phyloP scores from a whole-genome alignment of 306 rosid species.

The Ziziphus jujuba region DNA sequence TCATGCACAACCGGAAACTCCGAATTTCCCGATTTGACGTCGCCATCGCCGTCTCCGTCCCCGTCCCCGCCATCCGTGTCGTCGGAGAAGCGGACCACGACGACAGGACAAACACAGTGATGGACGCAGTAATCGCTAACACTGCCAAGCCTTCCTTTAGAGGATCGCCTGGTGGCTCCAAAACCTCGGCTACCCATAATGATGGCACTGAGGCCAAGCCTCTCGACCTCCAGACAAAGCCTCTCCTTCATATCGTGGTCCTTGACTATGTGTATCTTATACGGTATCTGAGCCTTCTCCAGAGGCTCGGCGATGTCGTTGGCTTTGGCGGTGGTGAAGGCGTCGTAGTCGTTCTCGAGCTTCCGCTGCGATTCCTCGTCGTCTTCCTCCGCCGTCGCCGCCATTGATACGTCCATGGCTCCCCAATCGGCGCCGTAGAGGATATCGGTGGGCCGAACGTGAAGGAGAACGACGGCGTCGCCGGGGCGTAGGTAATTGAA shows the following conservation, averaged over 20 bases:
- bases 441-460: constrained; percentile 74
- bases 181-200: constrained; percentile 82
- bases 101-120: constrained; percentile 77
- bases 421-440: constrained; percentile 96
- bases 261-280: constrained; percentile 72
- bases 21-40: background rate
- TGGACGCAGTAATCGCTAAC: constrained; percentile 79
- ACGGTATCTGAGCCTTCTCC: constrained; percentile 55
- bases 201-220: constrained; percentile 69
- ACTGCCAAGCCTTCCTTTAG: constrained; percentile 61
- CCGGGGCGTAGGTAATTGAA: constrained; percentile 80
- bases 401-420: constrained; percentile 56
- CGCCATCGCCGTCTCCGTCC: background rate
- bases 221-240: constrained; percentile 75
- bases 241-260: constrained; percentile 89
- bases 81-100: constrained; percentile 54
- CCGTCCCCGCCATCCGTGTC: constrained; percentile 12
- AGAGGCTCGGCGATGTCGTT: constrained; percentile 57
- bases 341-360: constrained; percentile 62
- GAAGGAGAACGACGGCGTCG: constrained; percentile 81
- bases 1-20: constrained; percentile 3
- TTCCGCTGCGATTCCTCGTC: constrained; percentile 49
- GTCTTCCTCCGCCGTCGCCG: constrained; percentile 14
- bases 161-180: constrained; percentile 48
- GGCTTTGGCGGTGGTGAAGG: constrained; percentile 62